Percentiles rank a stretch among this genome's conserved stretches.
Conservation (phyloP, 2,329 filamentous ascomycete species). For the Diaporthe batatas region DNA sequence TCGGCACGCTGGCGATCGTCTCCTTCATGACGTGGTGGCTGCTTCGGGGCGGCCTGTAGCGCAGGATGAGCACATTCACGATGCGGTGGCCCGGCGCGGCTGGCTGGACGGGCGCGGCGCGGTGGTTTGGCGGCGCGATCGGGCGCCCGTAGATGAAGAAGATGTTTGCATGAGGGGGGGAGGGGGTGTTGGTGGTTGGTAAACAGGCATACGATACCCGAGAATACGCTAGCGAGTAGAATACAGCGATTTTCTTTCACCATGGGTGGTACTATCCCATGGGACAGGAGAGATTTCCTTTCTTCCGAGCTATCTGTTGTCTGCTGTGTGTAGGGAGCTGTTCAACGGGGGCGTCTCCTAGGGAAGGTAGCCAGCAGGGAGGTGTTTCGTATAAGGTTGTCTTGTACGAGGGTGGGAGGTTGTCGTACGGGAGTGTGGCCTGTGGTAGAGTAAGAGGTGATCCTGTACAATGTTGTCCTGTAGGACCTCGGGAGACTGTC, state of each 20-base stretch:
- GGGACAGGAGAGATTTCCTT: too few species aligned
- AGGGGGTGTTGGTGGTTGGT: background rate
- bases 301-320: too few species aligned
- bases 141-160: background rate
- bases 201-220: constrained; percentile 15
- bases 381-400: too few species aligned
- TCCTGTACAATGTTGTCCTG: too few species aligned
- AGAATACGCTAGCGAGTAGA: constrained; percentile 26
- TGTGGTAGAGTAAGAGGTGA: too few species aligned
- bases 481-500: too few species aligned
- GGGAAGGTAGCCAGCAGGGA: too few species aligned
- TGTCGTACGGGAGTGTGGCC: too few species aligned
- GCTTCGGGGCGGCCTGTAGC: constrained; percentile 44
- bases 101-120: too few species aligned
- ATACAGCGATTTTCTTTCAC: background rate
- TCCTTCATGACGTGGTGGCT: constrained; percentile 62
- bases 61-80: background rate
- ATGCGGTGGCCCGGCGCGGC: background rate
- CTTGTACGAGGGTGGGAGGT: too few species aligned
- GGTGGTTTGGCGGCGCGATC: background rate
- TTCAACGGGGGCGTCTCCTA: too few species aligned
- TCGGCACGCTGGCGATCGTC: constrained; percentile 58
- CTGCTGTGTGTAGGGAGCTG: too few species aligned
- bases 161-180: background rate
- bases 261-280: background rate